phyloP scores from a whole-genome alignment of 2,329 filamentous ascomycete species.

The Phyllosticta ampelicida region DNA sequence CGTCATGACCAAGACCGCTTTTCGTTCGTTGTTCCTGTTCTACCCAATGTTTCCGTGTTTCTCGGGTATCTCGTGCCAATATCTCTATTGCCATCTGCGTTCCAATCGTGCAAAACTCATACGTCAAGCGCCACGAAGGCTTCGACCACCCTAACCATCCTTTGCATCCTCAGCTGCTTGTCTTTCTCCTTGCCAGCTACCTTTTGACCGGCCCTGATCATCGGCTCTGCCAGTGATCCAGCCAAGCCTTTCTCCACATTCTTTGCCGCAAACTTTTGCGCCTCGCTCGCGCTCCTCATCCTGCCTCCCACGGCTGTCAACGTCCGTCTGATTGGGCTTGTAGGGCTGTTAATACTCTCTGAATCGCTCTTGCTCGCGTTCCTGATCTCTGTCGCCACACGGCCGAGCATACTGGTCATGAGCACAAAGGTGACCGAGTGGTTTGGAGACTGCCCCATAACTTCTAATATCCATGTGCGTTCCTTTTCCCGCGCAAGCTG shows the following conservation, averaged over 20 bases:
- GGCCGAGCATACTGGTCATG: slow-evolving; percentile 63
- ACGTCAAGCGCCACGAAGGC: slow-evolving; percentile 46
- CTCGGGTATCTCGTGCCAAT: slow-evolving; percentile 2
- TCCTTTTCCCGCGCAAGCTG: slow-evolving; percentile 43
- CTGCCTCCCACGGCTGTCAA: slow-evolving; percentile 13
- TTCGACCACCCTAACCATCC: slow-evolving; percentile 56
- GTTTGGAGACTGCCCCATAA: slow-evolving; percentile 55
- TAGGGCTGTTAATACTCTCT: slow-evolving; percentile 10
- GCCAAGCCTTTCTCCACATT: slow-evolving; percentile 51
- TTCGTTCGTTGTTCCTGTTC: neutral
- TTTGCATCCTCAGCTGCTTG: slow-evolving; percentile 49
- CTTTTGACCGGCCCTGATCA: slow-evolving; percentile 43
- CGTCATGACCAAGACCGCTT: neutral
- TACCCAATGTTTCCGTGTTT: neutral
- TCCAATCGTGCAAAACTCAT: neutral
- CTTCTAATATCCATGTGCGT: slow-evolving; percentile 57
- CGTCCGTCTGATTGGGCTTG: slow-evolving; percentile 9
- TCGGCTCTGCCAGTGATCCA: slow-evolving; percentile 51
- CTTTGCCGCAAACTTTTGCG: slow-evolving; percentile 30
- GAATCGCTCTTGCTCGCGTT: slow-evolving; percentile 30
- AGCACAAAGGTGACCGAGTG: slow-evolving; percentile 89
- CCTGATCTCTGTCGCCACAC: slow-evolving; percentile 45
- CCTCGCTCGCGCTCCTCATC: slow-evolving; percentile 30
- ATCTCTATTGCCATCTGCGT: neutral
- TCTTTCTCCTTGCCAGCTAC: slow-evolving; percentile 44